These are phyloP conservation scores for Lactarius deliciosus DNA, from an alignment of 768 basidiomycete species.

Conservation along the genomic window DNA sequence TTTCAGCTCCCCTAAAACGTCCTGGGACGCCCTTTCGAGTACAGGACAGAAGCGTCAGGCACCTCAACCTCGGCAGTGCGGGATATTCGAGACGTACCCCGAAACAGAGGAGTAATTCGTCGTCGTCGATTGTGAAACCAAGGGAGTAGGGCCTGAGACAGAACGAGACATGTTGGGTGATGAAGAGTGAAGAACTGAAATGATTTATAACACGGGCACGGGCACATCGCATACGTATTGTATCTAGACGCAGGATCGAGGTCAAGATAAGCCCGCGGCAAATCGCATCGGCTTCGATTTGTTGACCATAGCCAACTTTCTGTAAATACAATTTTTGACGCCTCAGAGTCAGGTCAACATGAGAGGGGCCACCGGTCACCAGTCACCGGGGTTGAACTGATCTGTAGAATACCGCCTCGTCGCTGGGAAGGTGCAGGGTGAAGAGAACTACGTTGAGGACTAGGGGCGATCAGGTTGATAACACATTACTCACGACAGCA, in stretches of 20 bases:
- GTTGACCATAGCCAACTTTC: too few species aligned
- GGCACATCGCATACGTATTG: too few species aligned
- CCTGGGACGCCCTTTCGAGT: not conserved
- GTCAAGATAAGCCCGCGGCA: not conserved
- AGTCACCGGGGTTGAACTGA: too few species aligned
- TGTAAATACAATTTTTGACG: too few species aligned
- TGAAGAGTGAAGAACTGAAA: not conserved
- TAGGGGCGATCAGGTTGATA: too few species aligned
- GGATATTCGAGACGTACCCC: not conserved
- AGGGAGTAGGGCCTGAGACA: not conserved
- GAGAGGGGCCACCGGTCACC: too few species aligned
- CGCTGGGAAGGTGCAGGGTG: too few species aligned
- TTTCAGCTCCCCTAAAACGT: not conserved
- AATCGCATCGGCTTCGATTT: too few species aligned
- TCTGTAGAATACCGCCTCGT: too few species aligned
- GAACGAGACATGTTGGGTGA: not conserved
- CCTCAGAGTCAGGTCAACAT: too few species aligned
- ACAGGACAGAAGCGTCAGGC: not conserved
- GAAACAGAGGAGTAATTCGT: not conserved
- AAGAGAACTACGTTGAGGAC: too few species aligned
- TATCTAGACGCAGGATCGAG: not conserved
- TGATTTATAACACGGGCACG: not conserved
- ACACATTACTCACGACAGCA: too few species aligned
- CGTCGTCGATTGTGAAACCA: not conserved
- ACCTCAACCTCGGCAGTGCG: not conserved